Conservation (phyloP, 768 basidiomycete genomes). For the Termitomyces sp. region DNA sequence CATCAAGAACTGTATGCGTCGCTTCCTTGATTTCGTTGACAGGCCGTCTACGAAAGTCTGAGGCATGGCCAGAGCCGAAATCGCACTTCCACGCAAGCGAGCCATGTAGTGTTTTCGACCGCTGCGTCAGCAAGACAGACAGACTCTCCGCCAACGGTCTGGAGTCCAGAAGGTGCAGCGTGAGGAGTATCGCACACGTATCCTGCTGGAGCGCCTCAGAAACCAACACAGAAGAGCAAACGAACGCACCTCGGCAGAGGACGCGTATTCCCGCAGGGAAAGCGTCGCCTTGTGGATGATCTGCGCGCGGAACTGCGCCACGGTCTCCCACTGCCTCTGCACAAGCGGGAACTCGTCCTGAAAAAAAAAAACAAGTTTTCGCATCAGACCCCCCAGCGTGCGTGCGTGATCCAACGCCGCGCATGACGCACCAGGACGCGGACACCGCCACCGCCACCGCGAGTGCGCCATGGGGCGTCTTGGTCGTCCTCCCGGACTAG, state of each 20-base stretch:
- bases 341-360: slow-evolving; percentile 86
- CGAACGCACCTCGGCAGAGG: slow-evolving; percentile 38
- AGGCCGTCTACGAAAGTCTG: slow-evolving; percentile 24
- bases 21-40: slow-evolving; percentile 50
- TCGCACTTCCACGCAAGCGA: slow-evolving; percentile 30
- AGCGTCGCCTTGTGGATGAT: slow-evolving; percentile 85
- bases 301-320: slow-evolving; percentile 82
- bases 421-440: slow-evolving; percentile 48
- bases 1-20: slow-evolving; percentile 44
- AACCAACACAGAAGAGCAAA: background rate
- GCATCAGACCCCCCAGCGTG: background rate
- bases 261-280: slow-evolving; percentile 58
- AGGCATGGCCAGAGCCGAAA: slow-evolving; percentile 21
- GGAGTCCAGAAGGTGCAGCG: slow-evolving; percentile 87
- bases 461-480: slow-evolving; percentile 52
- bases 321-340: slow-evolving; percentile 89
- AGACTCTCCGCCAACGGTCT: slow-evolving; percentile 72
- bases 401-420: background rate
- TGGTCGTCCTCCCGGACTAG: slow-evolving; percentile 59
- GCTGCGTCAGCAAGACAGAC: slow-evolving; percentile 63
- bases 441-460: slow-evolving; percentile 61
- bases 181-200: slow-evolving; percentile 71
- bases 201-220: slow-evolving; percentile 35
- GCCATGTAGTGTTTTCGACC: slow-evolving; percentile 50
- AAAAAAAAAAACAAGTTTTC: background rate